Evolutionary conservation across 345 rosid species (phyloP).

Genomic region (Rhizophora apiculata): DNA sequence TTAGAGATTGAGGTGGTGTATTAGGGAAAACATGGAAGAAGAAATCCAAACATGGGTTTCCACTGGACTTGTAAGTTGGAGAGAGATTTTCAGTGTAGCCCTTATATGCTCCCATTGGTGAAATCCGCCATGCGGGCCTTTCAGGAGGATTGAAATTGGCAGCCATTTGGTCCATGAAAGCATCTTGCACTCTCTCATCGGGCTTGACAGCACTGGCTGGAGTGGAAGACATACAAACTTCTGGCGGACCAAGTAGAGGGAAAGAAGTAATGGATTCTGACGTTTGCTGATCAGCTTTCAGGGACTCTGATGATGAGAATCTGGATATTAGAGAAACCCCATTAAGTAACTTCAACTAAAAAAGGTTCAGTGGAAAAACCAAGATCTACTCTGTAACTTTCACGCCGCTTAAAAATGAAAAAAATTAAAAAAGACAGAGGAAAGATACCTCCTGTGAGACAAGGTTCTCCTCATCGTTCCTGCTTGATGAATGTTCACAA

Average conservation of each 20-base stretch:
- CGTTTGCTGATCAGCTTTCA: too few relatives aligned
- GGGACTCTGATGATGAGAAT: too few relatives aligned
- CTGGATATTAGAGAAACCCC: too few relatives aligned
- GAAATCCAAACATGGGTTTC: constrained; percentile 15
- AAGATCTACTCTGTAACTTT: too few relatives aligned
- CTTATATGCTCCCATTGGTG: not conserved
- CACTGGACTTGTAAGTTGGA: constrained; percentile 3
- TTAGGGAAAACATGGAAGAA: constrained; percentile 14
- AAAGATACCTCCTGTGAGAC: too few relatives aligned
- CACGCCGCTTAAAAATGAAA: too few relatives aligned
- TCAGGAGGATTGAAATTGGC: not conserved
- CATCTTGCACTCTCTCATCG: not conserved
- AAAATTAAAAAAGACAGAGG: too few relatives aligned
- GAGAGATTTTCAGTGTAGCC: constrained; percentile 13
- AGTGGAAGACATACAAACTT: not conserved
- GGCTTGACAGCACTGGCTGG: not conserved
- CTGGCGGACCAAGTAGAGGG: constrained; percentile 14
- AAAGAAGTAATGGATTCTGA: too few relatives aligned
- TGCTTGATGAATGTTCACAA: too few relatives aligned
- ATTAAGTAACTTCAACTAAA: too few relatives aligned
- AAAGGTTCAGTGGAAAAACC: too few relatives aligned
- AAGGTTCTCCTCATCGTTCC: too few relatives aligned
- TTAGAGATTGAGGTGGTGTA: not conserved
- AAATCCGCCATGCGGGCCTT: not conserved
- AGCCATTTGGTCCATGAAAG: constrained; percentile 2